Percentiles rank a stretch among this genome's conserved stretches.
These are phyloP conservation scores for Globisporangium spinosum DNA, from an alignment of 352 stramenopile genomes.

Conservation along the genomic window DNA sequence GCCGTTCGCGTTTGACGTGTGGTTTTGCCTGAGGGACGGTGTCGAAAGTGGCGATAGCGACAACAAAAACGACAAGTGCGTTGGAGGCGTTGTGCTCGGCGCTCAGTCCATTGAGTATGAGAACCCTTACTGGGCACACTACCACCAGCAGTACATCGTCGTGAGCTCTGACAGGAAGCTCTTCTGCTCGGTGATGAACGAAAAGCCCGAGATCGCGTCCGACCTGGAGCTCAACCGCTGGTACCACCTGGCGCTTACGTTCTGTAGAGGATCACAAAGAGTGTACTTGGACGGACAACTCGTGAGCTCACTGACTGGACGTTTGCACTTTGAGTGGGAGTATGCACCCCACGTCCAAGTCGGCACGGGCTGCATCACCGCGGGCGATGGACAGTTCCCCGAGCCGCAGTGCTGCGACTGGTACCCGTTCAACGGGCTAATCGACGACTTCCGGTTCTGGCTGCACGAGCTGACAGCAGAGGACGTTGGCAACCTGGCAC, in stretches of 20 bases:
- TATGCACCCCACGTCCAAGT: not conserved
- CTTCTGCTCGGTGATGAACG: not conserved
- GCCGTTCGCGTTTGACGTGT: not conserved
- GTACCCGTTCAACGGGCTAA: not conserved
- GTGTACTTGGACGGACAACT: not conserved
- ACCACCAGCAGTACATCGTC: constrained; percentile 2
- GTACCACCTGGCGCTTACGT: not conserved
- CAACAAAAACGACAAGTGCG: not conserved
- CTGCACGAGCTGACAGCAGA: not conserved
- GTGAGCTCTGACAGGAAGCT: not conserved
- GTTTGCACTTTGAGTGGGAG: not conserved
- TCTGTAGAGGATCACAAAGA: not conserved
- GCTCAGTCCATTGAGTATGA: not conserved
- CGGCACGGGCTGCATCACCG: not conserved
- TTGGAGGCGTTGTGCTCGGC: not conserved
- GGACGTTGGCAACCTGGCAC: not conserved
- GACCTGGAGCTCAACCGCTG: not conserved
- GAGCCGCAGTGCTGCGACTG: not conserved
- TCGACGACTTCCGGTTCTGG: constrained; percentile 1
- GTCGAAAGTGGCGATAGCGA: not conserved
- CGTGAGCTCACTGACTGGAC: not conserved
- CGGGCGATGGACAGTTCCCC: not conserved
- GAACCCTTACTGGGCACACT: not conserved
- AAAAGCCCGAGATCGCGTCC: not conserved
- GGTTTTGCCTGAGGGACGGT: not conserved